Evolutionary conservation across 495 filamentous ascomycete species (phyloP), one percentile per base, ranked within the genome.

Genomic region (Penicillium waksmanii): DNA sequence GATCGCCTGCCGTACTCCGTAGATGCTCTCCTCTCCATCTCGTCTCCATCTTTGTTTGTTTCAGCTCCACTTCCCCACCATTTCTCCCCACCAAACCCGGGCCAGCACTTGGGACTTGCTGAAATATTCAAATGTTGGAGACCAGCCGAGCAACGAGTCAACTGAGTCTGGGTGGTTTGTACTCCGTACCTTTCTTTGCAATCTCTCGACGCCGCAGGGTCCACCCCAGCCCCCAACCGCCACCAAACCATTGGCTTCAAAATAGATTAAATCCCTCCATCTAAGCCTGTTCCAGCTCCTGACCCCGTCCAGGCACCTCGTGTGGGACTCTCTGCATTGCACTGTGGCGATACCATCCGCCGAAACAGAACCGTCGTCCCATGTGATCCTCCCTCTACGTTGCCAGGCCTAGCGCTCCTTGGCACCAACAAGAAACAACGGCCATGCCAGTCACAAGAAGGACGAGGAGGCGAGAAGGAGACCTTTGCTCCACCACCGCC

Each of bases 371-470:
- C 8, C 6, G 15, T 23, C 23, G 11, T 50, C 19, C 53, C 63
- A 65, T 62, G 55, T 65, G 58, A 62, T 56, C 18, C 33, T 50
- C 43, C 34, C 51, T 11, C 40, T 27, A 13, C 43, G 43, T 13
- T 54, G 31, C 43, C 42, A 18, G 42, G 46, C 21, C 13, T 48
- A 48, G 46, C 46, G 46, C 21, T 27, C 10, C 46, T 27, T 48
- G 46, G 42, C 42, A 9, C 34, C 23, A n/a, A 19, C 42, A 31
- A 59, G 17, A 19, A 23, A 21, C 13, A 17, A 33, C 25, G 34
- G 27, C 10, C 35, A 34, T 17, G 43, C 50, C 23, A n/a, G 50
- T 31, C 11, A 38, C 44, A 53, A 51, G 56, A 27, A 23, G 34
- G 52, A 18, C 42, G 6, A 25, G 19, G 42, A 43, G 43, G 33